Base-by-base conservation (phyloP, 139 green algal genomes). In the Mesostigma viride region DNA sequence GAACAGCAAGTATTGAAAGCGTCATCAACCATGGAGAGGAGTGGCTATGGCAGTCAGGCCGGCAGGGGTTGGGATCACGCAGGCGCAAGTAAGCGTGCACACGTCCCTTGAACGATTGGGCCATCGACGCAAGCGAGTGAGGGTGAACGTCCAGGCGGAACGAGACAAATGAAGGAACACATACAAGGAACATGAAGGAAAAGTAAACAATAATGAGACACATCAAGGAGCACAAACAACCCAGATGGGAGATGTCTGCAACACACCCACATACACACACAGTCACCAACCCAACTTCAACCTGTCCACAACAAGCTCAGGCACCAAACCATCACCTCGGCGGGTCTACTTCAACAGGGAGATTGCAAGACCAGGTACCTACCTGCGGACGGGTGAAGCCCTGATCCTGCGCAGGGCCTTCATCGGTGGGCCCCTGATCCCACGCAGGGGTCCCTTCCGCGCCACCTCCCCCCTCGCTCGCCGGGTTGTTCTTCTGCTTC, bases 361-460 rank as follows among this genome's bases (percentile, higher is more conserved):
- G 20, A 57, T 8, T 31, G 24, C 59, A 56, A 57, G 11, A 53
- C 4, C n/a, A 65, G 11, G 34, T 14, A 51, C 40, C 40, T 24
- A 73, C 69, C 77, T 94, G 95, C 31, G 88, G 73, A 2, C 88
- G 69, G 0, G 82, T 86, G 72, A 95, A 96, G n/a, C n/a, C n/a
- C n/a, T n/a, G n/a, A n/a, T n/a, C n/a, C n/a, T n/a, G n/a, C n/a
- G n/a, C n/a, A n/a, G n/a, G n/a, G n/a, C n/a, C n/a, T n/a, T n/a
- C n/a, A n/a, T n/a, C n/a, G n/a, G n/a, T n/a, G n/a, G n/a, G n/a
- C 44, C 90, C 90, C 69, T 96, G 90, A 64, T 95, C 89, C 1
- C 83, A 70, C 0, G 82, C 80, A 4, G 51, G 8, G 11, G 56
- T 63, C 26, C 11, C n/a, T n/a, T 30, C 28, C 5, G 22, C 56